Evolutionary conservation across 2,329 filamentous ascomycete genomes (phyloP).

Genomic region (Metarhizium brunneum): DNA sequence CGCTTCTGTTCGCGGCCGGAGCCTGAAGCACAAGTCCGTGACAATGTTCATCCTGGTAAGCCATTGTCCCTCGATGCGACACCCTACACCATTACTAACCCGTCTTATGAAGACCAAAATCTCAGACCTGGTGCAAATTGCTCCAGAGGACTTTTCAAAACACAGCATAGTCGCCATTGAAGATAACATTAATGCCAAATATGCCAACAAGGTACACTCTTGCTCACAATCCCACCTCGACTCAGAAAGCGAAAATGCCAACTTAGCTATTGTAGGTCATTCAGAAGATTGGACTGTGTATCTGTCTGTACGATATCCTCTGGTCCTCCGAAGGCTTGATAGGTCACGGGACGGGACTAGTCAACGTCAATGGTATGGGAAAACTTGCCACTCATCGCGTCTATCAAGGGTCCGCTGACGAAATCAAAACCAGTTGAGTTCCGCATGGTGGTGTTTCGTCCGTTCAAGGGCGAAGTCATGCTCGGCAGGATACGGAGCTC

Average conservation of each 20-base stretch:
- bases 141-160: conserved; percentile 80
- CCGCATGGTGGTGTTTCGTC: conserved; percentile 84
- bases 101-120: conserved; percentile 63
- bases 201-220: conserved; percentile 69
- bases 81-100: neutral
- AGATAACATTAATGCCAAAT: conserved; percentile 95
- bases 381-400: neutral
- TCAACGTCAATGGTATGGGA: conserved; percentile 78
- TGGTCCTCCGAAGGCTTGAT: conserved; percentile 89
- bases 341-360: conserved; percentile 81
- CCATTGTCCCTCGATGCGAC: neutral
- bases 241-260: neutral
- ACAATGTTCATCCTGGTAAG: conserved; percentile 43
- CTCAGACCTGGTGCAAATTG: conserved; percentile 88
- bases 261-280: conserved; percentile 51
- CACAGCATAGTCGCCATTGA: conserved; percentile 77
- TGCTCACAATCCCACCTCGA: neutral
- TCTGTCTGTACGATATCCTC: conserved; percentile 85
- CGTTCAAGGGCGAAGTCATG: conserved; percentile 91
- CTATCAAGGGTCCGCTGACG: neutral
- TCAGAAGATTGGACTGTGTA: conserved; percentile 86
- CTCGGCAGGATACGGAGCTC: conserved; percentile 73
- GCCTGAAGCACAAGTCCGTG: neutral
- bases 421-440: conserved; percentile 66
- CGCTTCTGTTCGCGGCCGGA: neutral